A percentile compares a stretch with the other conserved stretches of the same genome.
phyloP scores from a whole-genome alignment of 2,329 filamentous ascomycete genomes.

The Neonectria faginata region DNA sequence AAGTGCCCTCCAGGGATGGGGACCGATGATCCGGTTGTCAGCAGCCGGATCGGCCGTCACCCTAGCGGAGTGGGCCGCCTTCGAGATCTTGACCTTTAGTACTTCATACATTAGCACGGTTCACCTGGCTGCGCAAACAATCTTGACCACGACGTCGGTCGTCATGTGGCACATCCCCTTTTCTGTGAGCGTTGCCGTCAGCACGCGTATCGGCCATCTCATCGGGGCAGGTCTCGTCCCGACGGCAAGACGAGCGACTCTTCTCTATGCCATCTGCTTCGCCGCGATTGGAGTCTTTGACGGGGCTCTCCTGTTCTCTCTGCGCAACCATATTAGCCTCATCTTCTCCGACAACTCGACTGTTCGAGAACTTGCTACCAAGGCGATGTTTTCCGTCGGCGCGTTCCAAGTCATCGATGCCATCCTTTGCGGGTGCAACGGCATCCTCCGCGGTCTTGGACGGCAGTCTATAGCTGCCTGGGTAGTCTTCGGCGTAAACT shows the following conservation, averaged over 20 bases:
- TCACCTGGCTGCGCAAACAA: conserved; percentile 56
- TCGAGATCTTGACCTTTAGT: conserved; percentile 58
- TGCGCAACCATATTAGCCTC: conserved; percentile 18
- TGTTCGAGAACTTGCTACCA: conserved; percentile 11
- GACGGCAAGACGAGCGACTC: conserved; percentile 47
- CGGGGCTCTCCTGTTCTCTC: conserved; percentile 41
- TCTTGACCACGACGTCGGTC: conserved; percentile 55
- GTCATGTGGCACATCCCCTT: conserved; percentile 59
- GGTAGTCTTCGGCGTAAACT: conserved; percentile 52
- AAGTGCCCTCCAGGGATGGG: conserved; percentile 53
- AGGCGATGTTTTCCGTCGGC: conserved; percentile 24
- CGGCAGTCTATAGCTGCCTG: conserved; percentile 53
- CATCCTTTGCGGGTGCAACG: conserved; percentile 47
- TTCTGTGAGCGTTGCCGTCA: conserved; percentile 55
- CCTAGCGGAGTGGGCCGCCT: conserved; percentile 57
- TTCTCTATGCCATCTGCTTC: conserved; percentile 51
- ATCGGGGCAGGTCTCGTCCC: conserved; percentile 52
- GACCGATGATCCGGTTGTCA: conserved; percentile 54
- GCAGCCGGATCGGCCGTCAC: conserved; percentile 54
- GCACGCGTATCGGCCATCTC: conserved; percentile 57
- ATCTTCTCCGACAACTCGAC: conserved; percentile 19
- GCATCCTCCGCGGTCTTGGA: conserved; percentile 54
- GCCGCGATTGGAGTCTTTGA: conserved; percentile 49
- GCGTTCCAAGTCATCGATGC: conserved; percentile 30
- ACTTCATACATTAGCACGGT: conserved; percentile 58